Evolutionary conservation across 2,329 filamentous ascomycete species (phyloP).

Genomic region (Dryadomyces sulphureus): DNA sequence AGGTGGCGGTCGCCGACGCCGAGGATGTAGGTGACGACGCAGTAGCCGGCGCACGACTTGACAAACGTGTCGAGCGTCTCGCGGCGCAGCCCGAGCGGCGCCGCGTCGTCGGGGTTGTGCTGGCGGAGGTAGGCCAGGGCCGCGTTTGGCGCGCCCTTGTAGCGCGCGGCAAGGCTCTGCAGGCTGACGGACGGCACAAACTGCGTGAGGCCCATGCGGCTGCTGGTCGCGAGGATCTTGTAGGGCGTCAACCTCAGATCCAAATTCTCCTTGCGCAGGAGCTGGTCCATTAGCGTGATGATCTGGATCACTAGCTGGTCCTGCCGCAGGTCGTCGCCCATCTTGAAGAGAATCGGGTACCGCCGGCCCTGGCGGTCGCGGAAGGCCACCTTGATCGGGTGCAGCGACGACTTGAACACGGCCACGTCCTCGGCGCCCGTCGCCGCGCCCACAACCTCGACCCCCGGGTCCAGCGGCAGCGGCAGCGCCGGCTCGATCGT

Average conservation of each 20-base stretch:
- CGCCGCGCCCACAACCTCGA: constrained; percentile 64
- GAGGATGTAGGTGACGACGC: constrained; percentile 94
- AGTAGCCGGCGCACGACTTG: constrained; percentile 92
- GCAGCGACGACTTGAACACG: constrained; percentile 91
- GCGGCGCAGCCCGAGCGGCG: constrained; percentile 73
- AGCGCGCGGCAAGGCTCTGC: constrained; percentile 69
- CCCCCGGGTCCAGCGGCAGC: constrained; percentile 72
- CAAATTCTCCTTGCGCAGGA: constrained; percentile 89
- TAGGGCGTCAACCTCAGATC: constrained; percentile 93
- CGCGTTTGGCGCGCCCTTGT: constrained; percentile 46
- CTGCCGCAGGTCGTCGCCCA: constrained; percentile 88
- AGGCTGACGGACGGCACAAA: constrained; percentile 81
- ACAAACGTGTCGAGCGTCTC: constrained; percentile 92
- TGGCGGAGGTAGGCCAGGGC: constrained; percentile 73
- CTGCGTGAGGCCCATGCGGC: constrained; percentile 78
- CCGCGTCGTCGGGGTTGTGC: constrained; percentile 75
- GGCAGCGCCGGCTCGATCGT: constrained; percentile 75
- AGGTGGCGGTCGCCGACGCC: constrained; percentile 92
- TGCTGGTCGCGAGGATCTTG: constrained; percentile 86
- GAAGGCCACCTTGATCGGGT: constrained; percentile 83
- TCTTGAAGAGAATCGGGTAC: constrained; percentile 94
- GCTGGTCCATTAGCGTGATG: constrained; percentile 92
- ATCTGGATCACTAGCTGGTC: constrained; percentile 96
- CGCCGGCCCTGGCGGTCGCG: constrained; percentile 61
- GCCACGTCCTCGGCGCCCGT: constrained; percentile 55